These are phyloP conservation scores for Metschnikowia bowlesiae DNA, from an alignment of 805 yeast genomes.

Conservation along the genomic window DNA sequence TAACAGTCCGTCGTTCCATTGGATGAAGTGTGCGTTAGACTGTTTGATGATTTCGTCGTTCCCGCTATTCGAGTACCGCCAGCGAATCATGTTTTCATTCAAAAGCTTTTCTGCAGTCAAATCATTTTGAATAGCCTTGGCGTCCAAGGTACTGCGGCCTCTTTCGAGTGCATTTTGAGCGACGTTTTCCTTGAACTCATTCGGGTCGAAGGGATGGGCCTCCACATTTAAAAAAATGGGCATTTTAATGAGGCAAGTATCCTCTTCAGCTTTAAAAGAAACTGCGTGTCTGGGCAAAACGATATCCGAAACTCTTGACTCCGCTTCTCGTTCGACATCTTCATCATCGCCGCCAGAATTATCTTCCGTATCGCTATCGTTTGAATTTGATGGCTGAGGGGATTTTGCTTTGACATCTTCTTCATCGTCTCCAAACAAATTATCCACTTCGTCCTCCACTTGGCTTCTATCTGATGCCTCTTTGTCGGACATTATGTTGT, in stretches of 20 bases:
- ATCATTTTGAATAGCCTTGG: conserved; percentile 44
- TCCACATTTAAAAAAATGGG: conserved; percentile 83
- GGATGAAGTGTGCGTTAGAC: conserved; percentile 82
- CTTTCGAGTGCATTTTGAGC: conserved; percentile 32
- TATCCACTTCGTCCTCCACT: conserved; percentile 27
- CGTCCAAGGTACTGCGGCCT: conserved; percentile 25
- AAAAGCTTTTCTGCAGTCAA: conserved; percentile 56
- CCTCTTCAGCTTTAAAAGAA: conserved; percentile 30
- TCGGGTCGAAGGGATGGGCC: conserved; percentile 82
- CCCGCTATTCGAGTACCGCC: conserved; percentile 85
- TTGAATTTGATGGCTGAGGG: conserved; percentile 8
- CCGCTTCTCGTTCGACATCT: conserved; percentile 30
- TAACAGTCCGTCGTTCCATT: conserved; percentile 91
- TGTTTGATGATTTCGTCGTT: conserved; percentile 72
- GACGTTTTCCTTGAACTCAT: conserved; percentile 51
- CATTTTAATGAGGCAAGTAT: conserved; percentile 51
- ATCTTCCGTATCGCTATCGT: conserved; percentile 19
- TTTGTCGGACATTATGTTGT: conserved; percentile 23
- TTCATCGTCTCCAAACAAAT: conserved; percentile 33
- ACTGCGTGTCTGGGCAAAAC: conserved; percentile 49
- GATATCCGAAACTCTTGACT: conserved; percentile 33
- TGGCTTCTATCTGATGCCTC: conserved; percentile 17
- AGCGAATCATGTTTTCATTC: conserved; percentile 83
- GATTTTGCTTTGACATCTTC: conserved; percentile 15
- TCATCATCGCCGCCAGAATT: conserved; percentile 23